Base-by-base conservation (phyloP, 352 stramenopile genomes). In the Globisporangium polare region DNA sequence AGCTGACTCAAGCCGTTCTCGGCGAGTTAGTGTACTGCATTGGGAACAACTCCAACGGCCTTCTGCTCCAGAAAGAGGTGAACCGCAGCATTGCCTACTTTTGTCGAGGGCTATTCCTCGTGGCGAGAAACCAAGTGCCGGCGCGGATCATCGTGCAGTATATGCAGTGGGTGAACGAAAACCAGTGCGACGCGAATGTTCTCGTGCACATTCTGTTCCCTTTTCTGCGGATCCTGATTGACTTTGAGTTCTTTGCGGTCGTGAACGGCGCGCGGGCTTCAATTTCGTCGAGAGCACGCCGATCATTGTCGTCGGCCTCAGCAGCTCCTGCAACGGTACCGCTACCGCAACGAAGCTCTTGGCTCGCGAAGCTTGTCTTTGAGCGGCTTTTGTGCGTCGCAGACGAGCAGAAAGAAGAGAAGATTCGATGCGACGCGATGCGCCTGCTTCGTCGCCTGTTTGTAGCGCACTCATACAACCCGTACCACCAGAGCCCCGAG, bases 211-310 rank as follows among this genome's bases (percentile, higher is more conserved):
- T 90, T 10, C 67, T 86, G 62, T 87, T 91, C 39, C 79, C 81
- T 13, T 93, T 90, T 42, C 57, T 90, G 20, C 68, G 75, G 20
- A 74, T 77, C 27, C 62, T 93, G 31, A 74, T 87, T 31, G 83
- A 90, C 41, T 89, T 89, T 37, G 81, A 91, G 65, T 75, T 80
- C 24, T 93, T 93, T 26, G 72, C 80, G 1, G 70, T 73, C 8
- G 65, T 93, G 18, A 90, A 90, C 53, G 75, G 72, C 12, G 74
- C 78, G 5, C 35, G 39, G 0, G 37, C 47, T 0, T 13, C 26
- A 24, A 45, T n/a, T 20, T 17, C 26, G 22, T 33, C 49, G 18
- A 41, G 49, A 55, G 20, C 29, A 51, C 17, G 13, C 0, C 31
- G 29, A 49, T 46, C 41, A 7, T 18, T 35, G 18, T 18, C 26